Evolutionary conservation across 345 rosid species (phyloP).

Genomic region (Heritiera littoralis): DNA sequence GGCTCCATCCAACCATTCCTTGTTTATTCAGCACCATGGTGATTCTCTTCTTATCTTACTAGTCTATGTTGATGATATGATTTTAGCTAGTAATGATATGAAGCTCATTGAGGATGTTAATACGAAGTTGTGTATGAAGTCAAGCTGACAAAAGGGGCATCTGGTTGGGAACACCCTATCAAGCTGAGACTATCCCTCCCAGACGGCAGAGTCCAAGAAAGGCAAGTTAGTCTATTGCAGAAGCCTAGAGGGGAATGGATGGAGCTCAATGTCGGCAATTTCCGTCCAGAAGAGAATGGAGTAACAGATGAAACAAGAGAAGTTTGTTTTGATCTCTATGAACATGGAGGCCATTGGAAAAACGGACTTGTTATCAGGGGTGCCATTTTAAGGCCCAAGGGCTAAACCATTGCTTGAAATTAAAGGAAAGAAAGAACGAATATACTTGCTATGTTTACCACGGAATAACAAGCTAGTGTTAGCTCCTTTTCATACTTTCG

Average conservation of each 20-base stretch:
- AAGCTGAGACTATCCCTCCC: conserved; percentile 11
- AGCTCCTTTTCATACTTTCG: too few species aligned
- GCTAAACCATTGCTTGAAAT: not conserved
- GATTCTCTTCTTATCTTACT: too few species aligned
- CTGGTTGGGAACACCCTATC: conserved; percentile 33
- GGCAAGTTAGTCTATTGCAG: conserved; percentile 17
- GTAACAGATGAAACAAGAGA: conserved; percentile 1
- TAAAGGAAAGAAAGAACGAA: too few species aligned
- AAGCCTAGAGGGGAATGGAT: conserved; percentile 25
- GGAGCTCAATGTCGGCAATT: conserved; percentile 19
- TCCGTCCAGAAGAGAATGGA: not conserved
- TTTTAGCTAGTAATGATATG: too few species aligned
- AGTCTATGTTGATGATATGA: too few species aligned
- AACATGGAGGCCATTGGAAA: conserved; percentile 27
- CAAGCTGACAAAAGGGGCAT: conserved; percentile 21
- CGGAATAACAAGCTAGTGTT: too few species aligned
- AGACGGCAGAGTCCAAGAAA: not conserved
- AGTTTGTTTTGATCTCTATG: conserved; percentile 20
- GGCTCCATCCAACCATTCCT: too few species aligned
- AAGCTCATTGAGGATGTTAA: too few species aligned
- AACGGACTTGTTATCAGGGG: not conserved
- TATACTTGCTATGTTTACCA: too few species aligned
- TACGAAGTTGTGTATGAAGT: conserved; percentile 25
- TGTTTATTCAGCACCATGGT: too few species aligned
- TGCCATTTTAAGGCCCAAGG: not conserved